Evolutionary conservation across 129 eudicot genomes (phyloP).

Genomic region (Smallanthus sonchifolius): DNA sequence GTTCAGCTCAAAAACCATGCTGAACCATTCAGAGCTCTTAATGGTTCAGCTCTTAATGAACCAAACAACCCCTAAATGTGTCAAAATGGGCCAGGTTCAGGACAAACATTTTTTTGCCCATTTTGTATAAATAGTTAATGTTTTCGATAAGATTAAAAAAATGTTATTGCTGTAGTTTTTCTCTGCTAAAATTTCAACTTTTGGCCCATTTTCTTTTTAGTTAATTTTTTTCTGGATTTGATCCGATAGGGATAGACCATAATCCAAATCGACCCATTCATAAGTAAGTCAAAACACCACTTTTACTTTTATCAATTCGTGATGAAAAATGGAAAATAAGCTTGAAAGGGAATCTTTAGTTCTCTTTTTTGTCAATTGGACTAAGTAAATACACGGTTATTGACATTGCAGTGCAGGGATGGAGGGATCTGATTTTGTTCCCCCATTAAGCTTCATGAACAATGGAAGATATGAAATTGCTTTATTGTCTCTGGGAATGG

Average conservation of each 20-base stretch:
- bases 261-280: neutral
- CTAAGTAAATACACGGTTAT: constrained; percentile 29
- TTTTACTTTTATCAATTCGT: neutral
- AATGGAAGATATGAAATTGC: constrained; percentile 93
- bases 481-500: constrained; percentile 83
- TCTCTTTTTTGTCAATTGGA: constrained; percentile 1
- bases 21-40: too few relatives aligned
- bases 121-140: neutral
- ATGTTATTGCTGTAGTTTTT: neutral
- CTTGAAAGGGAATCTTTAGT: neutral
- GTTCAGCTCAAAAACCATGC: too few relatives aligned
- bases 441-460: constrained; percentile 52
- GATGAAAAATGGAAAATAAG: neutral
- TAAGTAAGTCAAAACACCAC: neutral
- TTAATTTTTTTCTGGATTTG: neutral
- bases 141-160: neutral
- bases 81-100: neutral
- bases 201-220: neutral
- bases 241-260: neutral
- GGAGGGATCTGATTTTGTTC: constrained; percentile 78
- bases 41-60: too few relatives aligned
- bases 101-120: neutral
- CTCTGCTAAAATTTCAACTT: neutral
- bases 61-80: too few relatives aligned
- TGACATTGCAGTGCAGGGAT: constrained; percentile 89